Percentiles rank a stretch among this genome's conserved stretches.
Conservation (phyloP, 768 basidiomycete genomes). For the Auricularia heimuer region DNA sequence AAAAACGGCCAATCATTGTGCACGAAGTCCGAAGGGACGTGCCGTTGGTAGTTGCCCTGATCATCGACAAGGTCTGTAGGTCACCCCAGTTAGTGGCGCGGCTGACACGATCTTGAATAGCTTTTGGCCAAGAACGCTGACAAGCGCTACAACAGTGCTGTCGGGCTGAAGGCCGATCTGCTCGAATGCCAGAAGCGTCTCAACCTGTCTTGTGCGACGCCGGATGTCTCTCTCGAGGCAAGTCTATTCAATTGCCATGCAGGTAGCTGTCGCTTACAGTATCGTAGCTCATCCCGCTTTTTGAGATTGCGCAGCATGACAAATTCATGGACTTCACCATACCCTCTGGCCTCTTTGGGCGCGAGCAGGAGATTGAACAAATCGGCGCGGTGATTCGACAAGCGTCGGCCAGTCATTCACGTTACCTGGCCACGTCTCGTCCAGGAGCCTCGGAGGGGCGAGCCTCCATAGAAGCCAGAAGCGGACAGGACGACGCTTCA, state of each 20-base stretch:
- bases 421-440: slow-evolving; percentile 31
- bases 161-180: slow-evolving; percentile 58
- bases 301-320: slow-evolving; percentile 57
- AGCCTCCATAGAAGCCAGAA: background rate
- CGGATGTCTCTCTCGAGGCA: slow-evolving; percentile 50
- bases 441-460: background rate
- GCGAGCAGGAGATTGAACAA: slow-evolving; percentile 59
- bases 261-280: slow-evolving; percentile 6
- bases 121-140: slow-evolving; percentile 62
- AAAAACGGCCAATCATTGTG: slow-evolving; percentile 64
- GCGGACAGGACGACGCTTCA: background rate
- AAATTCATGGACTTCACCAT: slow-evolving; percentile 37
- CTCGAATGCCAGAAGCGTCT: slow-evolving; percentile 59
- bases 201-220: slow-evolving; percentile 20
- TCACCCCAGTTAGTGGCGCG: background rate
- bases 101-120: slow-evolving; percentile 21
- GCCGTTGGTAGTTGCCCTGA: slow-evolving; percentile 47
- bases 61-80: background rate
- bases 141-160: slow-evolving; percentile 58
- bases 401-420: slow-evolving; percentile 49
- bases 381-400: slow-evolving; percentile 52
- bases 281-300: slow-evolving; percentile 51
- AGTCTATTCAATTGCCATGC: slow-evolving; percentile 4
- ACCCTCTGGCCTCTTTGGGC: slow-evolving; percentile 43
- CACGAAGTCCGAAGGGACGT: slow-evolving; percentile 66